Base-by-base conservation (phyloP, 2,329 filamentous ascomycete genomes). In the Fusarium secorum region DNA sequence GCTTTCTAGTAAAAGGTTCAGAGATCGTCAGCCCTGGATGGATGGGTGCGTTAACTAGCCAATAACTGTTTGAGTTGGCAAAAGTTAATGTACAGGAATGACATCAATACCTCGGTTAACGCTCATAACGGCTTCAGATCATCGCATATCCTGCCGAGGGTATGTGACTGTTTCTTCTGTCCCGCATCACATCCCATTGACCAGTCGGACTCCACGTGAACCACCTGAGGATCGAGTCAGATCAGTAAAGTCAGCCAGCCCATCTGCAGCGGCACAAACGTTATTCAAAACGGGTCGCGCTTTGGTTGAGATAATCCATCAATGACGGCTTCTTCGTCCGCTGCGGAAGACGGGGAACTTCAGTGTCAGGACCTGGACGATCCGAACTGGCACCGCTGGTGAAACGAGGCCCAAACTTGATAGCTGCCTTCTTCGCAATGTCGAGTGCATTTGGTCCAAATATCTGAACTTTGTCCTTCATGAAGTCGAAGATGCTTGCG, bases 11-110 rank as follows among this genome's bases (percentile, higher is more conserved):
- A 7, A 36, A 36, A 24, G 24, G 41, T 20, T 18, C 3, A 41
- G 18, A 7, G 55, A 61, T 60, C 59, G 22, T 11, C 59, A 41
- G 33, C 48, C 32, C 33, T 38, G 24, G 18, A 26, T 17, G 18
- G 18, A 17, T 26, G 22, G 20, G 7, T 38, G 18, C 7, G 14
- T n/a, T 8, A 4, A 38, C 0, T 35, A 7, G 20, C 48, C 32
- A 52, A 52, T 52, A 7, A 9, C 11, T 17, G 18, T 1, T 26
- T 11, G 32, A 10, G 14, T 11, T n/a, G 7, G 4, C 4, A 6
- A 38, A 38, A 13, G 10, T 28, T n/a, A 13, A 17, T 38, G 7
- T 28, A 26, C 2, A n/a, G 5, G 22, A 17, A 52, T 52, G 48
- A 28, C 48, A 38, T 38, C 48, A 52, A 28, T 52, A n/a, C 48